phyloP scores from a whole-genome alignment of 768 basidiomycete species.

The Tylopilus vinaceipallidus region DNA sequence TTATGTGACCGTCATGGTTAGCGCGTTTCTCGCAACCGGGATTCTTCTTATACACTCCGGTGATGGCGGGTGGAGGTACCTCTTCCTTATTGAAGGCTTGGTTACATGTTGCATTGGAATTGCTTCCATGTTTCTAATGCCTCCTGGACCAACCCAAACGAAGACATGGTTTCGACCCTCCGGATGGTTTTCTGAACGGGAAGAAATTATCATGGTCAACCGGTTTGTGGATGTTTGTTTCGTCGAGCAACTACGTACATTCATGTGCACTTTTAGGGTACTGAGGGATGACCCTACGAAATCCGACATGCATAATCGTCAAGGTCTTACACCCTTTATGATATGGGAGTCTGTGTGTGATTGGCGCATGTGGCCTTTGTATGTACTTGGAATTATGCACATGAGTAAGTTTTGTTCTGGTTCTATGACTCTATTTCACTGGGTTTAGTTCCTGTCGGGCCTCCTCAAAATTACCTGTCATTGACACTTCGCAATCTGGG shows the following conservation, averaged over 20 bases:
- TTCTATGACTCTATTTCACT: not conserved
- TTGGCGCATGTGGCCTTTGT: conserved; percentile 66
- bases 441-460: conserved; percentile 50
- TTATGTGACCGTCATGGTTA: conserved; percentile 51
- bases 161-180: conserved; percentile 53
- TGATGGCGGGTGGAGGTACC: conserved; percentile 34
- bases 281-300: conserved; percentile 60
- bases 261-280: conserved; percentile 30
- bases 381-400: conserved; percentile 41
- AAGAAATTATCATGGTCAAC: conserved; percentile 57
- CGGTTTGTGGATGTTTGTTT: conserved; percentile 24
- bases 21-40: conserved; percentile 63
- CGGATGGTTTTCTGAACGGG: conserved; percentile 59
- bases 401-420: conserved; percentile 39
- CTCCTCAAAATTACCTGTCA: conserved; percentile 63
- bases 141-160: conserved; percentile 57
- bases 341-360: conserved; percentile 54
- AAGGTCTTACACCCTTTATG: conserved; percentile 48
- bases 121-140: conserved; percentile 55
- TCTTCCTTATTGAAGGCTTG: conserved; percentile 32
- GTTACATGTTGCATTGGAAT: conserved; percentile 51
- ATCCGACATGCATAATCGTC: conserved; percentile 62
- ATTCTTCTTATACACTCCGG: conserved; percentile 42
- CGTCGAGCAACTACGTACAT: not conserved
- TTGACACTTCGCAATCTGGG: conserved; percentile 60